A percentile compares a stretch with the other conserved stretches of the same genome.
These are phyloP conservation scores for Debaryomycetaceae sp. DNA, from an alignment of 1,139 yeast genomes.

Conservation along the genomic window DNA sequence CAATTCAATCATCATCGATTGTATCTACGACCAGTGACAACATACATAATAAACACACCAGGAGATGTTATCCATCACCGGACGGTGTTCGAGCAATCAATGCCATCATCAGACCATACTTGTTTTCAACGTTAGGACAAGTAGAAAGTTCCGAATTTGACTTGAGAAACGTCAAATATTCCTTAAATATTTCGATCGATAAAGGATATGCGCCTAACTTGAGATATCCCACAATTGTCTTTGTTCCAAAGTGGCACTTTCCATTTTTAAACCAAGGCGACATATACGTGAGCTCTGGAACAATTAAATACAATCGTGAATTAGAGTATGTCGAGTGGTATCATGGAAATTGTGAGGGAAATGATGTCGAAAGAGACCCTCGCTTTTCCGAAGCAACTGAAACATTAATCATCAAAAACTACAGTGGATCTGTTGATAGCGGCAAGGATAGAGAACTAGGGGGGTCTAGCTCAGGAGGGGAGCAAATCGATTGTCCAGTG, in stretches of 20 bases:
- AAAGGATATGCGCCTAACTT: conserved; percentile 6
- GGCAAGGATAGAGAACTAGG: conserved; percentile 17
- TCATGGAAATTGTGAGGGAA: conserved; percentile 34
- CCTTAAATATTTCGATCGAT: conserved; percentile 38
- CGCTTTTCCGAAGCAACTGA: conserved; percentile 15
- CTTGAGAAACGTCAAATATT: conserved; percentile 41
- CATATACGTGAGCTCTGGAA: conserved; percentile 52
- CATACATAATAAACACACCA: conserved; percentile 14
- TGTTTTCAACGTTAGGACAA: conserved; percentile 57
- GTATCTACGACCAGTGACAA: conserved; percentile 24
- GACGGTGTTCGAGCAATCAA: conserved; percentile 68
- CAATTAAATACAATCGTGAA: conserved; percentile 45
- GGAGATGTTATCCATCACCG: conserved; percentile 40
- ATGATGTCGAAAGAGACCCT: conserved; percentile 1
- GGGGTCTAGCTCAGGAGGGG: conserved; percentile 11
- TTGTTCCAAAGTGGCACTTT: conserved; percentile 70
- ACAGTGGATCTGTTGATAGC: conserved; percentile 35
- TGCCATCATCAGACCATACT: conserved; percentile 73
- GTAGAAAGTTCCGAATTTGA: conserved; percentile 53
- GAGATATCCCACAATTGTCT: conserved; percentile 52
- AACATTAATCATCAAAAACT: conserved; percentile 36
- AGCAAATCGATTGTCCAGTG: conserved; percentile 18
- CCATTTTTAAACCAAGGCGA: conserved; percentile 43
- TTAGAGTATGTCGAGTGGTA: conserved; percentile 68
- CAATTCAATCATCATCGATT: conserved; percentile 10